These are phyloP conservation scores for Cercospora sesami DNA, from an alignment of 2,329 filamentous ascomycete genomes.

Conservation along the genomic window DNA sequence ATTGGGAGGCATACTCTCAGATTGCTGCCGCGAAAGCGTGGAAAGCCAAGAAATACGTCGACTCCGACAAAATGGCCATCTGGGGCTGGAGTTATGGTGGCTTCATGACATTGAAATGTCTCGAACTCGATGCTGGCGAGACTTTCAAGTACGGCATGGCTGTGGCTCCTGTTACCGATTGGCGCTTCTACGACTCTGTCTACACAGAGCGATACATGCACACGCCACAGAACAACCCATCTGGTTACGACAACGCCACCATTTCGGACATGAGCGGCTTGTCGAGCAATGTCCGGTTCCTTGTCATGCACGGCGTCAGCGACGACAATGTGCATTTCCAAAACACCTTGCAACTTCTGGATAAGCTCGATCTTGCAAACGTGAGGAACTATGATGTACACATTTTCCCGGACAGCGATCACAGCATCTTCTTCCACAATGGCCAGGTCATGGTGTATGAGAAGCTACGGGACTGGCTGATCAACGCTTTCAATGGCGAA, in stretches of 20 bases:
- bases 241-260: slow-evolving; percentile 73
- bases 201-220: slow-evolving; percentile 99
- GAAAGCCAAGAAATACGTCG: slow-evolving; percentile 78
- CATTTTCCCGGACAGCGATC: slow-evolving; percentile 93
- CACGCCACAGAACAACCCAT: slow-evolving; percentile 77
- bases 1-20: slow-evolving; percentile 84
- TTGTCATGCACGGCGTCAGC: slow-evolving; percentile 93
- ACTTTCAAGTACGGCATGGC: slow-evolving; percentile 98
- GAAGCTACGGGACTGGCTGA: slow-evolving; percentile 83
- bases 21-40: slow-evolving; percentile 86
- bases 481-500: slow-evolving; percentile 97
- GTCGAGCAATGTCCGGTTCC: slow-evolving; percentile 75
- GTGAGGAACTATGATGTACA: slow-evolving; percentile 96
- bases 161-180: slow-evolving; percentile 97
- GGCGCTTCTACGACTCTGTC: slow-evolving; percentile 89
- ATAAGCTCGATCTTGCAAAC: slow-evolving; percentile 76
- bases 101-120: slow-evolving; percentile 90
- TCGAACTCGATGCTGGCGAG: slow-evolving; percentile 83
- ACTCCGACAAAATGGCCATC: slow-evolving; percentile 78
- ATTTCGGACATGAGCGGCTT: slow-evolving; percentile 75
- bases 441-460: slow-evolving; percentile 90
- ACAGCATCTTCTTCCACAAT: slow-evolving; percentile 92
- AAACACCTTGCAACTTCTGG: slow-evolving; percentile 83
- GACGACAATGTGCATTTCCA: slow-evolving; percentile 99
- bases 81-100: slow-evolving; percentile 99